Base-by-base conservation (phyloP, 108 stramenopile species). In the Skeletonema menzelii region DNA sequence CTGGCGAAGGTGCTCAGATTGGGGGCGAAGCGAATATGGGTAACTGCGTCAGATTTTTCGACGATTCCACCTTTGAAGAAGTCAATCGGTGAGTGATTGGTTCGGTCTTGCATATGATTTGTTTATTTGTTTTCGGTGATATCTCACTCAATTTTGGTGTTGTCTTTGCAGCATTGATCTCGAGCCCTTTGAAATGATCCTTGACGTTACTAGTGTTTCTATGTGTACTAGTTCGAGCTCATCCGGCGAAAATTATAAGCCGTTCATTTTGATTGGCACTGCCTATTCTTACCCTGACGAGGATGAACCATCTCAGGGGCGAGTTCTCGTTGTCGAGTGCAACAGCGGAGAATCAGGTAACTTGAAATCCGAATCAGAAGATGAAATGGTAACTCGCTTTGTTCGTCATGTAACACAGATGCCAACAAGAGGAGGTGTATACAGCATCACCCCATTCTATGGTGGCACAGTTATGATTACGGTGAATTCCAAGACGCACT, bases 251-350 rank as follows among this genome's bases (percentile, higher is more conserved):
- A 80, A 79, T 24, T 73, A 59, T 57, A 88, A 80, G 56, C 84
- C 89, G 26, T 94, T 70, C 72, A 67, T 99, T 46, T 73, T 98
- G 11, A 87, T 98, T 40, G 99, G 99, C 8, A 98, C 97, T 8
- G 97, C 91, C 1, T 95, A 92, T 73, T 90, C 87, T 4, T 73
- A 88, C 27, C 87, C 91, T 14, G 97, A 96, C 66, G 99, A 99
- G 66, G 89, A 91, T 47, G 98, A 99, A 69, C 97, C 97, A 26
- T 87, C 89, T 3, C 85, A 86, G 35, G 98, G 98, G 26, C 19
- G 49, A 53, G 49, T 53, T 61, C 75, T 98, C 35, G 91, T 98
- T 20, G 91, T 96, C 65, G 88, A 95, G 30, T 91, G 88, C 64
- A 65, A 72, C 31, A 68, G 69, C 15, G 83, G 77, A 26, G 65